A percentile compares a stretch with the other conserved stretches of the same genome.
phyloP scores from a whole-genome alignment of 495 filamentous ascomycete species.

The Talaromyces wortmannii region DNA sequence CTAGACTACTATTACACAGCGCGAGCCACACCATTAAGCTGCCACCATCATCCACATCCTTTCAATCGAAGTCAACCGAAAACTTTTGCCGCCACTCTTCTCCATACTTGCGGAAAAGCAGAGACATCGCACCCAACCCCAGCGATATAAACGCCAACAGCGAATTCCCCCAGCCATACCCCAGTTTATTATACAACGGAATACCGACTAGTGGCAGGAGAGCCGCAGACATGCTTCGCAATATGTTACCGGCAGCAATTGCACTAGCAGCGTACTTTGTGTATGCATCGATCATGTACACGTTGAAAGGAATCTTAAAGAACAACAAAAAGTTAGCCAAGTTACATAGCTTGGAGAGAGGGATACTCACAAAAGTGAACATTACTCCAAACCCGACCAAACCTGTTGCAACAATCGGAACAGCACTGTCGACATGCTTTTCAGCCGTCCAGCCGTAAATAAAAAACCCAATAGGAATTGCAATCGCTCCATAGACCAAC shows the following conservation, averaged over 20 bases:
- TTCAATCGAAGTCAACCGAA: no score
- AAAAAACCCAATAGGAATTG: slow-evolving; percentile 53
- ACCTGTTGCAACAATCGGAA: no score
- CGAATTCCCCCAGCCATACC: slow-evolving; percentile 31
- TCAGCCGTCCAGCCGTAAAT: slow-evolving; percentile 58
- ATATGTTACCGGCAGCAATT: slow-evolving; percentile 49
- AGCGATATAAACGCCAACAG: slow-evolving; percentile 27
- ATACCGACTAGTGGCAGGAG: slow-evolving; percentile 29
- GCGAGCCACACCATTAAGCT: no score
- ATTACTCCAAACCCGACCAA: no score
- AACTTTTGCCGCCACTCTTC: neutral
- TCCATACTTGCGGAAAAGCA: slow-evolving; percentile 2
- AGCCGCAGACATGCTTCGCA: slow-evolving; percentile 45
- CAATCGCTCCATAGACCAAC: slow-evolving; percentile 43
- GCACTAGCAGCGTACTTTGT: slow-evolving; percentile 57
- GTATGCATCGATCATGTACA: slow-evolving; percentile 60
- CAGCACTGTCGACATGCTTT: slow-evolving; percentile 7
- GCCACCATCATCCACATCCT: no score
- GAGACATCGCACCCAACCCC: slow-evolving; percentile 17
- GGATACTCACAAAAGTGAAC: no score
- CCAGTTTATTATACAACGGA: slow-evolving; percentile 25
- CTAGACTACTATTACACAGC: no score
- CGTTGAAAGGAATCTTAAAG: slow-evolving; percentile 19
- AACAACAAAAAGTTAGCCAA: no score
- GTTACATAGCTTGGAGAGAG: no score